Evolutionary conservation across 345 rosid species (phyloP), one percentile per base, ranked within the genome.

Genomic region (Psidium guajava): DNA sequence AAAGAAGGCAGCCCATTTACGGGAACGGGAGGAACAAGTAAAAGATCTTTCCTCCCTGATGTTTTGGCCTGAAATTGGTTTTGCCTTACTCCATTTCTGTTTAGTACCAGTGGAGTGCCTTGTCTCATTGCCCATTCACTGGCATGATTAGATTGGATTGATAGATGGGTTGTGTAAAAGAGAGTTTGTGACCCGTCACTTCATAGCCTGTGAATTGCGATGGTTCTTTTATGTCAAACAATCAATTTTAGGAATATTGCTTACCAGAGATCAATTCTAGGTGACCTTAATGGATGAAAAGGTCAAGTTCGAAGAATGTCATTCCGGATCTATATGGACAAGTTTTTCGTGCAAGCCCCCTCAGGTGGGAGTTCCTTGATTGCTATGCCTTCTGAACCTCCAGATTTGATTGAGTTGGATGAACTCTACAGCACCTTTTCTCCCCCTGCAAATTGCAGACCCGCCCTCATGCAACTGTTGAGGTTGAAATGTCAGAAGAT

Each of bases 381-480:
- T 64, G 77, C 44, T 32, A 64, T 16, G 18, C 24, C 44, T 64
- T 64, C 6, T 64, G 75, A 28, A 64, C 42, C 42, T 28, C 18
- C 11, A 28, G 42, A 55, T 83, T 83, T 55, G 40, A 32, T 54
- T 81, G 27, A 28, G 81, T 57, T 52, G 50, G 59, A 49, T 83
- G 59, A 77, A 8, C 86, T 69, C n/a, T 88, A 86, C 83, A 83
- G 77, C 52, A 61, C 87, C 58, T 61, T 47, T 85, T 83, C 55
- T 51, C 77, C 50, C 84, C 85, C 82, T 83, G 87, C 82, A 51
- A 87, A 87, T 80, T 81, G 86, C 77, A 96, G 98, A 96, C 99
- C 32, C 96, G 98, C 51, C 99, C 99, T 84, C 99, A 98, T 87
- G 99, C 99, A 53, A 98, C 98, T 36, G 99, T 98, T 82, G 99